phyloP scores from a whole-genome alignment of 345 rosid genomes.

The Ricinus communis region DNA sequence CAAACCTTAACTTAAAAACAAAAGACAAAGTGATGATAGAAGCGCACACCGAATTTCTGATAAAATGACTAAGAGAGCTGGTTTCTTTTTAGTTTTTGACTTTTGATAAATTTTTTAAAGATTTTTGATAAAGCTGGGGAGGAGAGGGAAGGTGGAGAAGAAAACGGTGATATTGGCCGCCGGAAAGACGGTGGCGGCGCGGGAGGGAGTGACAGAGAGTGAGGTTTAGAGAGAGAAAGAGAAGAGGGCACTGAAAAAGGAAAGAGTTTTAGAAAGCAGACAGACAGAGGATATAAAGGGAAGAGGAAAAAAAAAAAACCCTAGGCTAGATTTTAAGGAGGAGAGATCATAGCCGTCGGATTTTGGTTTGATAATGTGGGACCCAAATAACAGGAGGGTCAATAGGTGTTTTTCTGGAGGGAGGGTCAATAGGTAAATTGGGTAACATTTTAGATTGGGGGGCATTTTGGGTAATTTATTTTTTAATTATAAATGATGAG shows the following conservation, averaged over 20 bases:
- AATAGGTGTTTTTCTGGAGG: too few species aligned
- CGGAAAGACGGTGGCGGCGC: conserved; percentile 54
- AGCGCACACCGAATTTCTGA: conserved; percentile 20
- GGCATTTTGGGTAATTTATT: not conserved
- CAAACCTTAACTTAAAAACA: conserved; percentile 31
- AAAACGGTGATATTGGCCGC: conserved; percentile 45
- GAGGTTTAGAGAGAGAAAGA: conserved; percentile 1
- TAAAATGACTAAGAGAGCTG: conserved; percentile 10
- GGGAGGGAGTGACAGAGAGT: conserved; percentile 22
- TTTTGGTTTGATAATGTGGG: conserved; percentile 20
- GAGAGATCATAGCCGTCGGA: conserved; percentile 36
- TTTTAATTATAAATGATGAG: too few species aligned
- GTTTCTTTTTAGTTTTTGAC: not conserved
- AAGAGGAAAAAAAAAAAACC: conserved; percentile 18
- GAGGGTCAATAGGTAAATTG: not conserved
- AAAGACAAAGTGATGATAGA: conserved; percentile 14
- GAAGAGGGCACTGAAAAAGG: conserved; percentile 18
- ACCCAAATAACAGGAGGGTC: conserved; percentile 9
- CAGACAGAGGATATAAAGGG: conserved; percentile 1
- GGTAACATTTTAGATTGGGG: not conserved
- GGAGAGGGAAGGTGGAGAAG: conserved; percentile 41
- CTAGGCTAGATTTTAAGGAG: conserved; percentile 13
- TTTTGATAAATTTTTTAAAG: conserved; percentile 27
- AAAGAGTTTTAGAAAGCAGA: not conserved
- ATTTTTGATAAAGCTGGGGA: conserved; percentile 36